These are phyloP conservation scores for Phaeophleospora eucalypticola DNA, from an alignment of 2,329 filamentous ascomycete genomes.

Conservation along the genomic window DNA sequence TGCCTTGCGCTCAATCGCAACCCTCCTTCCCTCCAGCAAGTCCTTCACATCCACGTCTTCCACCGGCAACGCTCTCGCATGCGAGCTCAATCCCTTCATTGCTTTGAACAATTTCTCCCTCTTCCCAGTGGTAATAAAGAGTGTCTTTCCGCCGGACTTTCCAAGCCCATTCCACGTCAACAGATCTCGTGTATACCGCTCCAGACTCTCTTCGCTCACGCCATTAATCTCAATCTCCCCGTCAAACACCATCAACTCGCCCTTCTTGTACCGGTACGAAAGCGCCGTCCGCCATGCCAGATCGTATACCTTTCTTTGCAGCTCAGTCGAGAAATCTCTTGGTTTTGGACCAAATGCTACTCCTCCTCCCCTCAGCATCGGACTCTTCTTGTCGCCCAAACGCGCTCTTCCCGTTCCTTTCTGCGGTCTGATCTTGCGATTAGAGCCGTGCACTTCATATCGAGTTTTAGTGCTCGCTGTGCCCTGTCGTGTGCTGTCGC, in stretches of 20 bases:
- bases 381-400: conserved; percentile 74
- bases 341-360: conserved; percentile 87
- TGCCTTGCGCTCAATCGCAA: conserved; percentile 81
- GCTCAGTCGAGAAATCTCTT: conserved; percentile 78
- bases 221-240: conserved; percentile 62
- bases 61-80: conserved; percentile 66
- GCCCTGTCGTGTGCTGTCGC: conserved; percentile 79
- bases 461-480: conserved; percentile 80
- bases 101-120: conserved; percentile 63
- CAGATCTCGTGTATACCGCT: conserved; percentile 63
- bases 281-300: conserved; percentile 91
- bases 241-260: conserved; percentile 81
- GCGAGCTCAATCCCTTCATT: conserved; percentile 58
- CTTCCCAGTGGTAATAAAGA: conserved; percentile 65
- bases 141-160: conserved; percentile 59
- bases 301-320: conserved; percentile 90
- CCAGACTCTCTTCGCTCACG: conserved; percentile 39
- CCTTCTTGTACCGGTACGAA: conserved; percentile 82
- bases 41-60: conserved; percentile 95
- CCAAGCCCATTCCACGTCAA: conserved; percentile 69
- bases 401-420: conserved; percentile 83
- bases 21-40: conserved; percentile 73
- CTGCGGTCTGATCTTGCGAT: conserved; percentile 75
- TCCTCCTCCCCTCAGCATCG: conserved; percentile 78
- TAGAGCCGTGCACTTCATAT: conserved; percentile 76